Evolutionary conservation across 225 moss, liverwort and hornwort species (phyloP).

Genomic region (Lunularia cruciata): DNA sequence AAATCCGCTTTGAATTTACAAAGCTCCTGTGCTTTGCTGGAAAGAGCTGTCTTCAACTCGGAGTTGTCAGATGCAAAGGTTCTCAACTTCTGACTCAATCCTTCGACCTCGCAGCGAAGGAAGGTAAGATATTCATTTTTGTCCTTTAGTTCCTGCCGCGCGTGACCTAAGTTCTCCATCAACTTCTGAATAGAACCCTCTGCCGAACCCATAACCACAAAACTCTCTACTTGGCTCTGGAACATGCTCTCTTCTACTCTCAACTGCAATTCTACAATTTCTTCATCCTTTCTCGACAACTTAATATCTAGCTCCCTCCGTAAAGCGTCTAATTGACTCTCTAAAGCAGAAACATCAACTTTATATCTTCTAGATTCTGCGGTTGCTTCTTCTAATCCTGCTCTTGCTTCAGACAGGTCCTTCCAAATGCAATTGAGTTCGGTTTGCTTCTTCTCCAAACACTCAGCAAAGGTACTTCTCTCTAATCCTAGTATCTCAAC

Average conservation of each 20-base stretch:
- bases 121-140: constrained; percentile 9
- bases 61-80: constrained; percentile 4
- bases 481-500: constrained; percentile 9
- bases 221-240: constrained; percentile 14
- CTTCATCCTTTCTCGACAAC: constrained; percentile 9
- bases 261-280: background rate
- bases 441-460: constrained; percentile 2
- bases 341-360: background rate
- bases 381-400: background rate
- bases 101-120: constrained; percentile 19
- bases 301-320: constrained; percentile 6
- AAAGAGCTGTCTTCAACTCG: constrained; percentile 22
- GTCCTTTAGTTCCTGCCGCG: constrained; percentile 10
- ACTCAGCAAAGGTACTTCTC: background rate
- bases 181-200: constrained; percentile 21
- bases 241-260: constrained; percentile 24
- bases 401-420: constrained; percentile 18
- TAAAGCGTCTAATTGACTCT: background rate
- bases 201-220: constrained; percentile 17
- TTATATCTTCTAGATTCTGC: background rate
- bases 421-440: background rate
- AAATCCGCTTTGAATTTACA: constrained; percentile 7
- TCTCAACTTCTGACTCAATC: constrained; percentile 5
- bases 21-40: constrained; percentile 22
- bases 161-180: background rate